Conservation (phyloP, 768 basidiomycete species). For the Sutorius australiensis region DNA sequence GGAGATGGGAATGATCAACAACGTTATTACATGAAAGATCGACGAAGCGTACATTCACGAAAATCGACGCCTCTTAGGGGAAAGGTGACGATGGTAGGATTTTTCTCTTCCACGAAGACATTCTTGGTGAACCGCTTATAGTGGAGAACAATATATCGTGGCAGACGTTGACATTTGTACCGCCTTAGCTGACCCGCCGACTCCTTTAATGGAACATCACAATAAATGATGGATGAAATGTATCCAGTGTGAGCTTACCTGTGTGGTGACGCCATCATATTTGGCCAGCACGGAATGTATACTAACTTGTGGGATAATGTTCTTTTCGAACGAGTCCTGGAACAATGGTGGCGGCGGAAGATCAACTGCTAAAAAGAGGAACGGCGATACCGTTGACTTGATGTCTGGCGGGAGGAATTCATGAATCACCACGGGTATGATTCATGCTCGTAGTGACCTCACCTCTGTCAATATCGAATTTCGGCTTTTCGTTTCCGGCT, state of each 20-base stretch:
- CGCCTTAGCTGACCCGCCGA: constrained; percentile 78
- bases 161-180: constrained; percentile 86
- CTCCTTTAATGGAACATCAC: constrained; percentile 52
- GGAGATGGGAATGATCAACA: constrained; percentile 20
- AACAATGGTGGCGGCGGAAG: constrained; percentile 97
- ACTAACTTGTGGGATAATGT: constrained; percentile 97
- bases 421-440: constrained; percentile 16
- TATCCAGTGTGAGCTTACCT: constrained; percentile 47
- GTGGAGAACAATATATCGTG: constrained; percentile 89
- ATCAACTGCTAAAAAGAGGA: constrained; percentile 94
- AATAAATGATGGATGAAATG: constrained; percentile 11
- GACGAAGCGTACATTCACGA: constrained; percentile 68
- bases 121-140: constrained; percentile 98
- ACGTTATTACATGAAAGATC: constrained; percentile 20
- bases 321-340: constrained; percentile 94
- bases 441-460: constrained; percentile 21
- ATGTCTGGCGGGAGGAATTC: constrained; percentile 56
- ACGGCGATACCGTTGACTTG: constrained; percentile 81
- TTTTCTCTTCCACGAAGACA: constrained; percentile 95
- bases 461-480: constrained; percentile 95
- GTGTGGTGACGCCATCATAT: constrained; percentile 88
- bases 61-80: constrained; percentile 92
- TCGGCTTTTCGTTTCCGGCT: constrained; percentile 74
- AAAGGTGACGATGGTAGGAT: constrained; percentile 98
- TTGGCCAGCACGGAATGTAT: constrained; percentile 88